Conservation (phyloP, 805 yeast genomes). For the Trichomonascus vanleenenianus region DNA sequence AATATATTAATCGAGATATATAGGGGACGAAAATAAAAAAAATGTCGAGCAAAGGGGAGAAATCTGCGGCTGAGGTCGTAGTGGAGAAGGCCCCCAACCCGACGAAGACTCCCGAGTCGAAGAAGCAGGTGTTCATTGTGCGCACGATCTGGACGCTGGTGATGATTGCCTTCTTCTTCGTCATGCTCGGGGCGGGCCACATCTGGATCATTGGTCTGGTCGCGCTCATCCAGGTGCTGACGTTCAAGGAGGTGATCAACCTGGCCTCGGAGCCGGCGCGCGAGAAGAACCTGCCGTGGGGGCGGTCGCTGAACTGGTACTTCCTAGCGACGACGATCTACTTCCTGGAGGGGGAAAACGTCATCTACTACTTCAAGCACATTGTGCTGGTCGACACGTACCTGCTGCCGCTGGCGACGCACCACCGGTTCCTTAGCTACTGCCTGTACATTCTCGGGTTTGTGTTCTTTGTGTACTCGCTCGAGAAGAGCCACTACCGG, state of each 20-base stretch:
- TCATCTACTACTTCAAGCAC: slow-evolving; percentile 58
- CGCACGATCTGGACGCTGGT: slow-evolving; percentile 91
- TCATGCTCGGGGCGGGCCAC: slow-evolving; percentile 75
- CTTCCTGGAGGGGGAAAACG: slow-evolving; percentile 79
- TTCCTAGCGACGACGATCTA: slow-evolving; percentile 80
- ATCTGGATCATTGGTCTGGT: slow-evolving; percentile 68
- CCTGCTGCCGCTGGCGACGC: slow-evolving; percentile 53
- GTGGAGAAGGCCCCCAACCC: background rate
- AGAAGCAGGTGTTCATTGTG: slow-evolving; percentile 75
- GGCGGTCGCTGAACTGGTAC: slow-evolving; percentile 86
- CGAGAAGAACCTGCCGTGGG: slow-evolving; percentile 75
- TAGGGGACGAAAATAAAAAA: background rate
- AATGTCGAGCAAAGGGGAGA: background rate
- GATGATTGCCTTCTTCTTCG: slow-evolving; percentile 71
- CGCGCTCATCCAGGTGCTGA: slow-evolving; percentile 64
- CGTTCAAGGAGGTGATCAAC: slow-evolving; percentile 85
- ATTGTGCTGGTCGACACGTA: slow-evolving; percentile 44
- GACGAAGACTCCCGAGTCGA: slow-evolving; percentile 36
- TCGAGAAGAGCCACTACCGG: slow-evolving; percentile 80
- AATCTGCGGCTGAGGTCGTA: background rate
- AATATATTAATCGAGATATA: no score
- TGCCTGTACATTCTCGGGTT: slow-evolving; percentile 80
- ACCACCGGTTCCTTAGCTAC: slow-evolving; percentile 81
- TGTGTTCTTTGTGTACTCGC: slow-evolving; percentile 79
- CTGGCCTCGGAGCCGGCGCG: slow-evolving; percentile 78